Base-by-base conservation (phyloP, 2,329 filamentous ascomycete genomes). In the Exophiala bonariae region DNA sequence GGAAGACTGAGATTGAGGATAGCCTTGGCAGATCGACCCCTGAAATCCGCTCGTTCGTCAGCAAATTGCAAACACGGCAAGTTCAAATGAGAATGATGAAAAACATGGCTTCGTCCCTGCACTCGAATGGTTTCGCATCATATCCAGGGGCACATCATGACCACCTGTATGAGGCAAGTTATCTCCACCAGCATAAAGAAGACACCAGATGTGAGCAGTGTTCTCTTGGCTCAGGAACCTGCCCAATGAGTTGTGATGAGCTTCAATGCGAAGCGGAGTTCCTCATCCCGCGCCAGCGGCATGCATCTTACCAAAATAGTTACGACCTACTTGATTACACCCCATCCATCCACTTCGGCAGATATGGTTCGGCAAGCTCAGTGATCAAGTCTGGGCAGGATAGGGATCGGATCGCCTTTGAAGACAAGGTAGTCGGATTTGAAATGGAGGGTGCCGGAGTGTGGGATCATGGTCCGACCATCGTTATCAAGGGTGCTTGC, bases 401-500 rank as follows among this genome's bases (percentile, higher is more conserved):
- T 16, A 59, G 66, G 4, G 62, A 69, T 33, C n/a, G 45, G 26
- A 39, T 65, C 41, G 43, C 57, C 13, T 42, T 44, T 13, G 34
- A 52, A 17, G 52, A 63, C 2, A 39, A 54, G 1, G 50, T 62
- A 11, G 59, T 62, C 28, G 59, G 33, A 8, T 66, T 64, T 26
- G 66, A 69, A 30, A 68, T 69, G 64, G 66, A 70, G 43, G 61
- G 61, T 2, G 66, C 63, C 1, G 67, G 66, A 3, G 57, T 66
- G 2, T 69, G 64, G 63, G 62, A 68, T 18, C 51, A 56, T 14
- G 36, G 63, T 4, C 60, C 61, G 2, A 63, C 53, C 19, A 52
- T 65, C 3, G 42, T 63, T 26, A 61, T 64, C 43, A 66, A 60
- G 49, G 69, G 70, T 1, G 63, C 70, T 0, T 70, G 65, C 26